phyloP scores from a whole-genome alignment of 2,329 filamentous ascomycete genomes.

The Hypoxylon sp. region DNA sequence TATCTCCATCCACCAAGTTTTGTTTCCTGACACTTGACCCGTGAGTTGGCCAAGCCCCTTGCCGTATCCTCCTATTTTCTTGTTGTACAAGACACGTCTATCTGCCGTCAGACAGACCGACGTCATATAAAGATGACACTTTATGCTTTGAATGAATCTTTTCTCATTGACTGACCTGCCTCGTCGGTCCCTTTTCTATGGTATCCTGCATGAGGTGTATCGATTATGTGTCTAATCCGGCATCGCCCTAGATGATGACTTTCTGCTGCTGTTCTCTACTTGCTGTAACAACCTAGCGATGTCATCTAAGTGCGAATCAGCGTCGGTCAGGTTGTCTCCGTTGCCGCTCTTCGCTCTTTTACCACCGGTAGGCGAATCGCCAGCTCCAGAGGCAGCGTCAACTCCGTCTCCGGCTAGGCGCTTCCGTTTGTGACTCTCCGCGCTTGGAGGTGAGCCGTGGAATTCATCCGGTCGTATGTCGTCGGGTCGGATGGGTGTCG shows the following conservation, averaged over 20 bases:
- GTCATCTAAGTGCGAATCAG: slow-evolving; percentile 39
- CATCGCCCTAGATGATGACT: slow-evolving; percentile 10
- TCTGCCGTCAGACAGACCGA: neutral
- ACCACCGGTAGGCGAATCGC: slow-evolving; percentile 31
- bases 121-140: neutral
- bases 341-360: slow-evolving; percentile 41
- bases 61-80: neutral
- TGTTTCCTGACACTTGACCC: no score
- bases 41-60: no score
- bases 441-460: slow-evolving; percentile 36
- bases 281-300: slow-evolving; percentile 40
- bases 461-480: slow-evolving; percentile 3
- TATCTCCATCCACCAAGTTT: neutral
- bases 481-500: slow-evolving; percentile 14
- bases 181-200: neutral
- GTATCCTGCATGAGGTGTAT: neutral
- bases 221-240: neutral
- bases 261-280: slow-evolving; percentile 30
- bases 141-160: neutral
- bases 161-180: neutral
- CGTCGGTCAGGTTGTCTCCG: slow-evolving; percentile 16
- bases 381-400: slow-evolving; percentile 33
- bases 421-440: slow-evolving; percentile 41
- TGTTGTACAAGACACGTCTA: neutral
- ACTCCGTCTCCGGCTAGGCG: slow-evolving; percentile 37